Evolutionary conservation across 2,329 filamentous ascomycete species (phyloP).

Genomic region (Botrytis byssoidea): DNA sequence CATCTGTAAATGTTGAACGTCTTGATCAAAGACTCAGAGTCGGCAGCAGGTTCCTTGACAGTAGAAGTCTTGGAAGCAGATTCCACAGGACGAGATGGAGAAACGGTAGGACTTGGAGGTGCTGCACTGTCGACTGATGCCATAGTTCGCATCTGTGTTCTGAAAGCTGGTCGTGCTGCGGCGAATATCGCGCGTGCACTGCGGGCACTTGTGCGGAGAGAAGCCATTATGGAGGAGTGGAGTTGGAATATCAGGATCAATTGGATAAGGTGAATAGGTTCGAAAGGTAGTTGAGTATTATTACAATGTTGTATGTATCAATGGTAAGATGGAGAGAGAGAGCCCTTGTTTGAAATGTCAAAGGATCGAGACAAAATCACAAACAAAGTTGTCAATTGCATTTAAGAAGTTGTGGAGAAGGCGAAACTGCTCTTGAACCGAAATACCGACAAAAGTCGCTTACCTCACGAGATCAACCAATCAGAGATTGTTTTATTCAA

Average conservation of each 20-base stretch:
- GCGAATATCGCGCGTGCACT: constrained; percentile 23
- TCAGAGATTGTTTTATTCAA: constrained; percentile 19
- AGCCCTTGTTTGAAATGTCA: constrained; percentile 7
- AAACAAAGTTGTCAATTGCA: constrained; percentile 7
- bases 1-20: constrained; percentile 98
- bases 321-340: background rate
- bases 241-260: background rate
- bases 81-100: constrained; percentile 27
- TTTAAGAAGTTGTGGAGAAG: constrained; percentile 20
- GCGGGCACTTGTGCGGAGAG: constrained; percentile 24
- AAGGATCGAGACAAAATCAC: background rate
- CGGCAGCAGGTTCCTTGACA: constrained; percentile 48
- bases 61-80: constrained; percentile 30
- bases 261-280: constrained; percentile 1
- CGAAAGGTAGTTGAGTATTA: constrained; percentile 1
- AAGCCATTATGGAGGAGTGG: constrained; percentile 22
- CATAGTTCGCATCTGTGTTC: constrained; percentile 25
- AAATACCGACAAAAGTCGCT: constrained; percentile 14
- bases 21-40: constrained; percentile 72
- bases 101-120: constrained; percentile 9
- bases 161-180: constrained; percentile 21
- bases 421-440: constrained; percentile 20
- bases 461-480: constrained; percentile 15
- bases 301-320: constrained; percentile 13
- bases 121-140: constrained; percentile 17